Evolutionary conservation across 2,329 filamentous ascomycete genomes (phyloP).

Genomic region (Eurotiales sp.): DNA sequence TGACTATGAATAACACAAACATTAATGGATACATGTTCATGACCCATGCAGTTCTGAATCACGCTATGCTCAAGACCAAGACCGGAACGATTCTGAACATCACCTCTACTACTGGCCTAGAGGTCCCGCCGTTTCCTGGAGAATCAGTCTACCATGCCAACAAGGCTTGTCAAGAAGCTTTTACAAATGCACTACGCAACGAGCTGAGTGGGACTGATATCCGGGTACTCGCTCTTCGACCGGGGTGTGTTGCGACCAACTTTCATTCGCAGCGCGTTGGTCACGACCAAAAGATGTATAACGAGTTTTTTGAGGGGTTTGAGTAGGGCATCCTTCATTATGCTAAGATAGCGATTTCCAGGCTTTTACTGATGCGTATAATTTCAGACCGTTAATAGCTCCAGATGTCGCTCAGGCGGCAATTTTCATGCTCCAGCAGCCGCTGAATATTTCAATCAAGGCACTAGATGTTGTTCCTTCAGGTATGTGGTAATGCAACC

Average conservation of each 20-base stretch:
- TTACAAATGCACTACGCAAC: slow-evolving; percentile 48
- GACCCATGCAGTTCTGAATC: slow-evolving; percentile 45
- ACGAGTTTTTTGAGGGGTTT: slow-evolving; percentile 45
- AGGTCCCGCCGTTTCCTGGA: slow-evolving; percentile 47
- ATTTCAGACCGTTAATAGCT: slow-evolving; percentile 32
- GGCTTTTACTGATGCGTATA: no score
- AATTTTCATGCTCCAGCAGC: slow-evolving; percentile 42
- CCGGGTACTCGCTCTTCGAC: slow-evolving; percentile 45
- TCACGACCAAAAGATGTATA: slow-evolving; percentile 40
- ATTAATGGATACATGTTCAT: slow-evolving; percentile 48
- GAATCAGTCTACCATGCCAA: slow-evolving; percentile 49
- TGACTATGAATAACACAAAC: slow-evolving; percentile 48
- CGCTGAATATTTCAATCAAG: slow-evolving; percentile 42
- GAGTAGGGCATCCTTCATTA: slow-evolving; percentile 18
- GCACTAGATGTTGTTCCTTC: slow-evolving; percentile 46
- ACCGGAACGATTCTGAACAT: slow-evolving; percentile 48
- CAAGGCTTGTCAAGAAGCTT: slow-evolving; percentile 48
- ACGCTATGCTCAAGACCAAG: slow-evolving; percentile 37
- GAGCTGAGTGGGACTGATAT: slow-evolving; percentile 48
- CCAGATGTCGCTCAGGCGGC: slow-evolving; percentile 44
- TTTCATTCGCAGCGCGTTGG: slow-evolving; percentile 48
- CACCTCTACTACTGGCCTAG: slow-evolving; percentile 46
- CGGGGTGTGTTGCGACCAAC: slow-evolving; percentile 47
- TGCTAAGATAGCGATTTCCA: no score
- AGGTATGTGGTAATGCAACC: no score